Conservation (phyloP, 2,329 filamentous ascomycete species). For the Tolypocladium tropicale region DNA sequence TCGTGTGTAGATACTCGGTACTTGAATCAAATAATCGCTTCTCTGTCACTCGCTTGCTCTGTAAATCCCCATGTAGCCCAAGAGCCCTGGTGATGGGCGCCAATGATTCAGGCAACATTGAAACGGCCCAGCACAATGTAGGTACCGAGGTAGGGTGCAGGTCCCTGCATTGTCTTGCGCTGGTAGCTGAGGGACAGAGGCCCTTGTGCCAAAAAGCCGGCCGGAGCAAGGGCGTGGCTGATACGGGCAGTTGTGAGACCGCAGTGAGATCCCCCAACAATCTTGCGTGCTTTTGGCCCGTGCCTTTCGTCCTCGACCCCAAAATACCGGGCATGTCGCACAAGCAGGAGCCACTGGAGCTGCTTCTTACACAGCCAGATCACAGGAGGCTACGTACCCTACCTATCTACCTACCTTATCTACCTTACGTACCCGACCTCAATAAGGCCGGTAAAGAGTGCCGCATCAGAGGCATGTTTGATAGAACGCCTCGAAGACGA, state of each 20-base stretch:
- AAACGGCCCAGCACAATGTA: too few species aligned
- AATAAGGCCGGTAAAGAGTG: not conserved
- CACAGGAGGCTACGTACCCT: not conserved
- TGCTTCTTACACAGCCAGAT: not conserved
- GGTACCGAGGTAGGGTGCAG: too few species aligned
- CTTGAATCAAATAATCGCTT: constrained; percentile 19
- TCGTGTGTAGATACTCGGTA: constrained; percentile 25
- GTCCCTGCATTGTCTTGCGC: not conserved
- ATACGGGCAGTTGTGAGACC: not conserved
- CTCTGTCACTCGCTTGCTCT: constrained; percentile 9
- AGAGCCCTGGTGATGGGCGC: not conserved
- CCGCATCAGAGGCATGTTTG: not conserved
- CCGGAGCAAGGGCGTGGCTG: too few species aligned
- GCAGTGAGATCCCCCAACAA: not conserved
- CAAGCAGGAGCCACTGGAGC: not conserved
- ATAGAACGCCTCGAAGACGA: not conserved
- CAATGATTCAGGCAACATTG: too few species aligned
- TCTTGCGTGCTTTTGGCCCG: not conserved
- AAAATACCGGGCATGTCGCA: not conserved
- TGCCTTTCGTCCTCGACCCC: too few species aligned
- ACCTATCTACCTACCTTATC: too few species aligned
- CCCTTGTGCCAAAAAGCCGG: too few species aligned
- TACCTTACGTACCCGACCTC: not conserved
- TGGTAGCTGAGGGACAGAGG: not conserved
- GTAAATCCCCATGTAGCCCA: too few species aligned